Evolutionary conservation across 108 stramenopile genomes (phyloP).

Genomic region (Nitzschia palea): DNA sequence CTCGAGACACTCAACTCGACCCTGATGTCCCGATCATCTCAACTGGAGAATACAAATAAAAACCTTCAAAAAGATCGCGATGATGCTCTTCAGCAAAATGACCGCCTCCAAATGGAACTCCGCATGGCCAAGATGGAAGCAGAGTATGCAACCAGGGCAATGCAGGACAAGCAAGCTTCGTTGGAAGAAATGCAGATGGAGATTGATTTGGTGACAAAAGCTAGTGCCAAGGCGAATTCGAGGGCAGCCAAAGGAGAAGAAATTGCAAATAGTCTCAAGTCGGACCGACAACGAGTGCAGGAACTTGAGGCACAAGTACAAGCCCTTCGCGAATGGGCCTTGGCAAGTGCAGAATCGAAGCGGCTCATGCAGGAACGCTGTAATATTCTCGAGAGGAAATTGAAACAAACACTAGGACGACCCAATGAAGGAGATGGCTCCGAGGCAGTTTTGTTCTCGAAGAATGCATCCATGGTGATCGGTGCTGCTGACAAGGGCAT

Average conservation of each 20-base stretch:
- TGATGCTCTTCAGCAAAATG: slow-evolving; percentile 31
- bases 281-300: slow-evolving; percentile 69
- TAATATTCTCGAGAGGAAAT: slow-evolving; percentile 61
- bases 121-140: slow-evolving; percentile 87
- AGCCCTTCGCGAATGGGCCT: slow-evolving; percentile 86
- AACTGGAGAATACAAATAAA: slow-evolving; percentile 51
- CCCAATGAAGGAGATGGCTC: slow-evolving; percentile 15
- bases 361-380: slow-evolving; percentile 62
- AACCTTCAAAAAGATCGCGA: slow-evolving; percentile 48
- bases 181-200: slow-evolving; percentile 88
- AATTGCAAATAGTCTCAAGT: slow-evolving; percentile 55
- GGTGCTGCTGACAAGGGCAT: slow-evolving; percentile 73
- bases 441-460: slow-evolving; percentile 52
- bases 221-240: slow-evolving; percentile 64
- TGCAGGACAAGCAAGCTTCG: slow-evolving; percentile 68
- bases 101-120: slow-evolving; percentile 72
- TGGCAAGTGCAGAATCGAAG: slow-evolving; percentile 82
- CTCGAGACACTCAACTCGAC: slow-evolving; percentile 70
- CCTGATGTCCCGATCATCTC: slow-evolving; percentile 51
- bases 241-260: slow-evolving; percentile 74
- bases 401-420: slow-evolving; percentile 44
- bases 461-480: slow-evolving; percentile 74
- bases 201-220: slow-evolving; percentile 77
- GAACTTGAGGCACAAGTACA: slow-evolving; percentile 77
- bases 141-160: slow-evolving; percentile 62